These are phyloP conservation scores for Seiridium unicorne DNA, from an alignment of 2,329 filamentous ascomycete species.

Conservation along the genomic window DNA sequence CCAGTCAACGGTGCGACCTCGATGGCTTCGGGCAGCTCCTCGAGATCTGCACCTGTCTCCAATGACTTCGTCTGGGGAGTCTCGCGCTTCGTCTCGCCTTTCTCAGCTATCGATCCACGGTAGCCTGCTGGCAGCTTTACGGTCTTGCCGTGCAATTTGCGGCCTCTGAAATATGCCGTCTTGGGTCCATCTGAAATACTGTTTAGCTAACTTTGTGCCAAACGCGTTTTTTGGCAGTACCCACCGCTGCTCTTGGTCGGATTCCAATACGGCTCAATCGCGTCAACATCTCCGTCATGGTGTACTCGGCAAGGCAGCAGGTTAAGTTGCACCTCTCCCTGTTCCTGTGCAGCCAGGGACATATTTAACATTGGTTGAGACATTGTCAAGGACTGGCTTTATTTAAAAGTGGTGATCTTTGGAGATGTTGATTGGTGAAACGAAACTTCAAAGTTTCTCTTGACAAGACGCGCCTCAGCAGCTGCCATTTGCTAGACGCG, in stretches of 20 bases:
- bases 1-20: slow-evolving; percentile 59
- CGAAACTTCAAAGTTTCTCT: neutral
- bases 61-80: slow-evolving; percentile 21
- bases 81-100: slow-evolving; percentile 35
- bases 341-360: slow-evolving; percentile 11
- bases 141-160: slow-evolving; percentile 69
- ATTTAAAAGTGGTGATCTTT: too few relatives aligned
- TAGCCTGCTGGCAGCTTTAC: slow-evolving; percentile 71
- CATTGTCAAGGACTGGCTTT: slow-evolving; percentile 14
- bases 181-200: slow-evolving; percentile 43
- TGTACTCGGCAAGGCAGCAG: slow-evolving; percentile 79
- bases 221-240: slow-evolving; percentile 19
- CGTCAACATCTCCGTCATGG: slow-evolving; percentile 70
- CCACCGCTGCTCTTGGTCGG: slow-evolving; percentile 49
- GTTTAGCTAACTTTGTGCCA: neutral
- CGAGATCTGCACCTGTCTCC: slow-evolving; percentile 37
- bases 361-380: slow-evolving; percentile 24
- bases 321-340: slow-evolving; percentile 36
- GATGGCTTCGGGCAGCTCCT: slow-evolving; percentile 43
- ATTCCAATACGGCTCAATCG: slow-evolving; percentile 67
- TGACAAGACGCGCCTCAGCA: neutral
- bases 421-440: too few relatives aligned
- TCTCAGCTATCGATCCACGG: slow-evolving; percentile 59
- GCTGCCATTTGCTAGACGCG: neutral
- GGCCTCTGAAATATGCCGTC: slow-evolving; percentile 73